Conservation (phyloP, 768 basidiomycete genomes). For the Collybiopsis confluens region DNA sequence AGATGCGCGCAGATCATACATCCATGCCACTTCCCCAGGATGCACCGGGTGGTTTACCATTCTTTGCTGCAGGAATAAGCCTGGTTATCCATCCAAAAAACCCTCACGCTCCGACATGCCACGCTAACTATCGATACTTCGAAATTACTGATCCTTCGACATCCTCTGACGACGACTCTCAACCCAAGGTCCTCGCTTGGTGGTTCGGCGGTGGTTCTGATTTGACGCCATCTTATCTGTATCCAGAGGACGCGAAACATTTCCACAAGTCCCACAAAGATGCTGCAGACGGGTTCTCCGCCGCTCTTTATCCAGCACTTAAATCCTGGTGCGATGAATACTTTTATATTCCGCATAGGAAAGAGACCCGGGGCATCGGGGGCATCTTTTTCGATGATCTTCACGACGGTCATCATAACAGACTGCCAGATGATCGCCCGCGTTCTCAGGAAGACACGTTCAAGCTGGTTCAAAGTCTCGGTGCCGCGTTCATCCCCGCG, state of each 20-base stretch:
- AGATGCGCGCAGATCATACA: conserved; percentile 93
- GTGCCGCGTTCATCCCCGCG: conserved; percentile 81
- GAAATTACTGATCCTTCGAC: conserved; percentile 65
- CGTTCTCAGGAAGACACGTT: conserved; percentile 68
- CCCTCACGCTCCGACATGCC: conserved; percentile 90
- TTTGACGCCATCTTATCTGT: conserved; percentile 91
- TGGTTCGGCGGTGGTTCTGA: conserved; percentile 99
- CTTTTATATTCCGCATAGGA: conserved; percentile 87
- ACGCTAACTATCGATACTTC: conserved; percentile 97
- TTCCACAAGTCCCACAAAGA: conserved; percentile 79
- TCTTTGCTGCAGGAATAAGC: conserved; percentile 89
- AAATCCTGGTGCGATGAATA: conserved; percentile 99
- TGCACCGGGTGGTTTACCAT: conserved; percentile 66
- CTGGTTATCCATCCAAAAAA: conserved; percentile 93
- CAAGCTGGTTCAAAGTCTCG: conserved; percentile 63
- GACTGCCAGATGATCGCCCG: conserved; percentile 42
- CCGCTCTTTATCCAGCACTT: conserved; percentile 67
- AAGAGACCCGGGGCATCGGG: conserved; percentile 84
- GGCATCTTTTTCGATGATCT: conserved; percentile 98
- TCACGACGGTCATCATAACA: conserved; percentile 57
- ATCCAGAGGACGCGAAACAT: conserved; percentile 78
- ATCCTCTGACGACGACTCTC: conserved; percentile 21
- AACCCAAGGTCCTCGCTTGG: conserved; percentile 74
- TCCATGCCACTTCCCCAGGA: conserved; percentile 63
- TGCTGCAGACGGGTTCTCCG: conserved; percentile 72